Evolutionary conservation across 768 basidiomycete species (phyloP).

Genomic region (Strobilomyces dryophilus): DNA sequence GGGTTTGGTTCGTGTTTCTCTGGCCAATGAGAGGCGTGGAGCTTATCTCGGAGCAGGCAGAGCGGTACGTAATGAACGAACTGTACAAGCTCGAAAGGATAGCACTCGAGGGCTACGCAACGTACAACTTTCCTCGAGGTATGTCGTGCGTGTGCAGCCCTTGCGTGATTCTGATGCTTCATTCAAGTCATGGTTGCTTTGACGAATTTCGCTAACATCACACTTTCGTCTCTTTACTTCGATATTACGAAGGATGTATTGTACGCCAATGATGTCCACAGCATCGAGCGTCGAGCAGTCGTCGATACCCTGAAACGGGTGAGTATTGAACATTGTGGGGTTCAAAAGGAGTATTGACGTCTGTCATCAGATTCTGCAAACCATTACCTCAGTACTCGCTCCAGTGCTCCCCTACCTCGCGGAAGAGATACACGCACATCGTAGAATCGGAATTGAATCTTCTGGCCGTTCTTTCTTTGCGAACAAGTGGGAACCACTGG

Average conservation of each 20-base stretch:
- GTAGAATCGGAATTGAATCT: slow-evolving; percentile 1
- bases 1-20: slow-evolving; percentile 51
- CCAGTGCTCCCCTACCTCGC: slow-evolving; percentile 89
- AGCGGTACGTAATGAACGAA: slow-evolving; percentile 85
- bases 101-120: slow-evolving; percentile 63
- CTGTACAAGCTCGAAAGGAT: slow-evolving; percentile 65
- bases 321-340: slow-evolving; percentile 4
- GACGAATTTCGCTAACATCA: slow-evolving; percentile 74
- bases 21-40: neutral
- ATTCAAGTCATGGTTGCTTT: slow-evolving; percentile 64
- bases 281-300: slow-evolving; percentile 56
- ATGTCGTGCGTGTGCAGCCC: neutral
- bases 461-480: slow-evolving; percentile 59
- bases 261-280: slow-evolving; percentile 61
- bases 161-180: neutral
- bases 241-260: slow-evolving; percentile 88
- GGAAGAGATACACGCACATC: slow-evolving; percentile 68
- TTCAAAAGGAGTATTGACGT: neutral
- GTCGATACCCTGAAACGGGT: slow-evolving; percentile 73
- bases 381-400: slow-evolving; percentile 67
- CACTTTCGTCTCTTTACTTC: slow-evolving; percentile 88
- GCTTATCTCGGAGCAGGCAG: slow-evolving; percentile 48
- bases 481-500: slow-evolving; percentile 64
- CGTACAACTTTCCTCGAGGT: slow-evolving; percentile 86
- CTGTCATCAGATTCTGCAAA: slow-evolving; percentile 51